These are phyloP conservation scores for Hypoxylon cercidicola DNA, from an alignment of 495 filamentous ascomycete species.

Conservation along the genomic window DNA sequence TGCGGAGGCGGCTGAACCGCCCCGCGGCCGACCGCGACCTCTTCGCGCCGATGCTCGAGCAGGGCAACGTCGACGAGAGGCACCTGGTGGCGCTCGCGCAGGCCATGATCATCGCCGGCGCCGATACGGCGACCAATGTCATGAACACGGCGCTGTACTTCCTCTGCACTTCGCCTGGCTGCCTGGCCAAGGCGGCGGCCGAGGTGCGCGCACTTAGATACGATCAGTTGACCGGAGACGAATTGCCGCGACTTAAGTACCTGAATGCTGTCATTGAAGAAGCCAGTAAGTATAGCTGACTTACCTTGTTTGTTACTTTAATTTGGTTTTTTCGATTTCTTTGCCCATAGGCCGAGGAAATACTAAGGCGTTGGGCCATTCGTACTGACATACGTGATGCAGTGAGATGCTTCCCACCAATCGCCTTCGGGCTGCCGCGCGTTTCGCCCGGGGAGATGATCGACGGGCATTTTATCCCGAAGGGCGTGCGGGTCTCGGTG, in stretches of 20 bases:
- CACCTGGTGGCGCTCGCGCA: constrained; percentile 37
- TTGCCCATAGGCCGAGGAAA: too few relatives aligned
- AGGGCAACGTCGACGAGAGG: constrained; percentile 12
- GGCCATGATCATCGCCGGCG: constrained; percentile 44
- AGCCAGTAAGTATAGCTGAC: constrained; percentile 17
- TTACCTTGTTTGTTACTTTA: not conserved
- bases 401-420: constrained; percentile 49
- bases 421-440: constrained; percentile 48
- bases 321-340: not conserved
- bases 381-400: constrained; percentile 9
- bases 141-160: constrained; percentile 38
- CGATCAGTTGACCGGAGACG: constrained; percentile 35
- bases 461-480: constrained; percentile 45
- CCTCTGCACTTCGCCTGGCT: constrained; percentile 46
- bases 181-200: constrained; percentile 44
- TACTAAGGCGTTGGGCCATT: too few relatives aligned
- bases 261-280: constrained; percentile 57
- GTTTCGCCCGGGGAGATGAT: constrained; percentile 46
- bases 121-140: constrained; percentile 41
- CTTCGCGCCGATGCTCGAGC: constrained; percentile 27
- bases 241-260: constrained; percentile 45
- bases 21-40: constrained; percentile 11
- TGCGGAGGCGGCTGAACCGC: constrained; percentile 22
- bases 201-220: constrained; percentile 44
- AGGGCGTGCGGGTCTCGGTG: constrained; percentile 49